Conservation (phyloP, 148 eudicot species). For the Rhododendron ferrugineum region DNA sequence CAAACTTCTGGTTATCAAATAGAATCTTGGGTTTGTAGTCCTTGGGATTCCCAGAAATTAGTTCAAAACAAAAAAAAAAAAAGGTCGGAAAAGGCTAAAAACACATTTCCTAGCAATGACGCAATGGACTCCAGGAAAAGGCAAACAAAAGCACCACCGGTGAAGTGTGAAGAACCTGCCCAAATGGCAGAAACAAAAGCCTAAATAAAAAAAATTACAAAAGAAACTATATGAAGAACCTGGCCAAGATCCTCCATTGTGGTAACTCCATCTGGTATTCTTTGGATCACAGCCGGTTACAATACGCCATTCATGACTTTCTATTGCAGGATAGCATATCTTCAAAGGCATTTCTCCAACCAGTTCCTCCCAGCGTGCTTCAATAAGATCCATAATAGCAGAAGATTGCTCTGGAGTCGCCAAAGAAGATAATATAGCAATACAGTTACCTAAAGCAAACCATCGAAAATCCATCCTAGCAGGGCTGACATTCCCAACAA, state of each 20-base stretch:
- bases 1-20: neutral
- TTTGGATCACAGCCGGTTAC: constrained; percentile 99
- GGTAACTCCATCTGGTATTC: constrained; percentile 98
- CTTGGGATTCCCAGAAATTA: neutral
- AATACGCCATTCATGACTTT: constrained; percentile 94
- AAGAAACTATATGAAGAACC: constrained; percentile 37
- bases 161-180: no score
- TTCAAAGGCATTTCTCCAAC: constrained; percentile 96
- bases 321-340: constrained; percentile 84
- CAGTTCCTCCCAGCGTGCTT: constrained; percentile 93
- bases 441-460: constrained; percentile 94
- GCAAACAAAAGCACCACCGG: neutral
- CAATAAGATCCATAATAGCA: constrained; percentile 95
- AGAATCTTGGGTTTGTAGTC: neutral
- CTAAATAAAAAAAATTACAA: constrained; percentile 6
- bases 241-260: constrained; percentile 99
- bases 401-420: constrained; percentile 95
- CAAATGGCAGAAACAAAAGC: neutral
- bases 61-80: neutral
- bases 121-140: neutral
- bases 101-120: neutral
- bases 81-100: neutral
- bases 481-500: constrained; percentile 92
- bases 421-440: constrained; percentile 84
- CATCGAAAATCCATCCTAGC: constrained; percentile 98